Evolutionary conservation across 1,284 basidiomycete species (phyloP), one percentile per base, ranked within the genome.

Genomic region (Quambalaria eucalypti): DNA sequence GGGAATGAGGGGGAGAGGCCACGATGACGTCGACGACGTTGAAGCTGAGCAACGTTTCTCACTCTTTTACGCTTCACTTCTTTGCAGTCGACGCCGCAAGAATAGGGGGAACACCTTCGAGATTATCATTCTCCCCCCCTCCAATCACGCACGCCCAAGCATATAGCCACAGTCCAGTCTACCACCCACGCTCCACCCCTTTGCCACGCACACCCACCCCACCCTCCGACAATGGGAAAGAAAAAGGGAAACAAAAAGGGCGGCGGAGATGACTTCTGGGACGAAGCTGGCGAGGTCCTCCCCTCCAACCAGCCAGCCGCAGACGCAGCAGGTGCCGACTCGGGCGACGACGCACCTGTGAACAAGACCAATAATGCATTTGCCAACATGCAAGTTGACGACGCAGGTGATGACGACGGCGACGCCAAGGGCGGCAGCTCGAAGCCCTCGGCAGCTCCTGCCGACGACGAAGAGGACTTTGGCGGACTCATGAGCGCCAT

Each of bases 161-260:
- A n/a, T n/a, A n/a, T n/a, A n/a, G n/a, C n/a, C n/a, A n/a, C n/a
- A n/a, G n/a, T n/a, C n/a, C n/a, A n/a, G n/a, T n/a, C n/a, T n/a
- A n/a, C n/a, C n/a, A n/a, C n/a, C n/a, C n/a, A n/a, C n/a, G n/a
- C n/a, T n/a, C n/a, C n/a, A n/a, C n/a, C n/a, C n/a, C n/a, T n/a
- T n/a, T n/a, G n/a, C n/a, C n/a, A n/a, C n/a, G n/a, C n/a, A n/a
- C n/a, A n/a, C n/a, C n/a, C n/a, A n/a, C n/a, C n/a, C n/a, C 36
- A 3, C 36, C 21, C 10, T 10, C 10, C 3, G 21, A 5, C 38
- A 28, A 71, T 71, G 68, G 68, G 68, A 53, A 71, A 71, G 65
- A 71, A 71, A 57, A 66, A 64, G 54, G 68, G 62, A 38, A 59
- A 57, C 57, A 68, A 68, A 56, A 66, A 65, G 55, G 52, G 47